These are phyloP conservation scores for thale cress (Arabidopsis thaliana) DNA, from an alignment of 345 rosid species.

Conservation along the genomic window DNA sequence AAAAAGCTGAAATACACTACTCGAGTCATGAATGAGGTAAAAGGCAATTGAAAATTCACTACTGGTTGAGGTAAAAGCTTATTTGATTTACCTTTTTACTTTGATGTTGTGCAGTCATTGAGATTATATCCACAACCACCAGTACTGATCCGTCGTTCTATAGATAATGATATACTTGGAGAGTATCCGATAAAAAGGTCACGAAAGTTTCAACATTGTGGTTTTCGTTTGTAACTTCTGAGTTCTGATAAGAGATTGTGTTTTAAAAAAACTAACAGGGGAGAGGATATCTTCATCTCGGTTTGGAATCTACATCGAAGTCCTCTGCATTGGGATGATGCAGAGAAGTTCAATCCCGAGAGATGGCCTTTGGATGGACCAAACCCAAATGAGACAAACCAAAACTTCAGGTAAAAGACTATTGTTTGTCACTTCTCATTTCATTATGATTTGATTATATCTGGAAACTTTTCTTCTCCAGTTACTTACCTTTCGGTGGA, in stretches of 20 bases:
- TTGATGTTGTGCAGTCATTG: conserved; percentile 65
- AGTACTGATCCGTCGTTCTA: conserved; percentile 88
- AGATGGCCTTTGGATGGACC: conserved; percentile 98
- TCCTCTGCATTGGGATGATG: conserved; percentile 78
- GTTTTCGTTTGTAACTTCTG: conserved; percentile 13
- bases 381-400: conserved; percentile 96
- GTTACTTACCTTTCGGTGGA: conserved; percentile 98
- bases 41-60: conserved; percentile 8
- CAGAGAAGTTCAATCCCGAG: conserved; percentile 89
- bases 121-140: conserved; percentile 98
- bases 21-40: conserved; percentile 91
- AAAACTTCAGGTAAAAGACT: conserved; percentile 67
- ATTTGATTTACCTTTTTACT: not conserved
- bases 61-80: conserved; percentile 2
- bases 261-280: conserved; percentile 51
- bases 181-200: conserved; percentile 83
- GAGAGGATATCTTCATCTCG: conserved; percentile 91
- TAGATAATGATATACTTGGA: conserved; percentile 76
- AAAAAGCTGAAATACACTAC: conserved; percentile 91
- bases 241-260: conserved; percentile 28
- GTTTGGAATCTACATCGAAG: conserved; percentile 93
- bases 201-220: not conserved
- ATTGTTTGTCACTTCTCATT: not conserved
- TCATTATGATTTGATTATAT: not conserved
- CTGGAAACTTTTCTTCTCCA: conserved; percentile 38